Evolutionary conservation across 1,284 basidiomycete genomes (phyloP), one percentile per base, ranked within the genome.

Genomic region (Tilletia setariae): DNA sequence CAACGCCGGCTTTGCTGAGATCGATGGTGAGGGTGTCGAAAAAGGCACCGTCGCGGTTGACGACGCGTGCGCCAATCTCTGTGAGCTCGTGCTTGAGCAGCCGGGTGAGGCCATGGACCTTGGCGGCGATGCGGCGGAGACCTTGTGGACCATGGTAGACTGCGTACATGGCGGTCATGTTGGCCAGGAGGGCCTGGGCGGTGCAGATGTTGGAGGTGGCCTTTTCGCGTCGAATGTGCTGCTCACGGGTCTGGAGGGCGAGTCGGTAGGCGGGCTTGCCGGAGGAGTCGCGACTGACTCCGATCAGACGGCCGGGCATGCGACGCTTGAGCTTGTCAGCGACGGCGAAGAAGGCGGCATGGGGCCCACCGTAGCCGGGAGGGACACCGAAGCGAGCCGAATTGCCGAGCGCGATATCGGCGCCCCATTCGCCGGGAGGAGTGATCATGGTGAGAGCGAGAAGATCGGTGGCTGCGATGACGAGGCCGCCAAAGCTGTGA

Each of bases 371-470:
- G 70, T 79, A 83, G 32, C 83, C 84, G 35, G 84, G 80, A n/a
- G 83, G 82, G 2, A 84, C 84, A 68, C 95, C 95, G 79, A 98
- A 98, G 51, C 95, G 89, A 56, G 91, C 94, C 44, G 93, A 92
- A 83, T 95, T 98, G 51, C 95, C 95, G 66, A 95, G 86, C 2
- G 94, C 94, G 74, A 98, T 90, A 83, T 98, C 95, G 43, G 94
- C 94, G 63, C 95, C 95, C 93, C 95, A 98, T 86, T 98, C 95
- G 68, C 95, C 95, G 13, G 95, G 95, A 28, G 95, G 93, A 81
- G 92, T 93, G 76, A 98, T 87, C 87, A 94, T 88, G 8, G 94
- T 94, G 79, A 98, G 86, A 1, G 95, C 93, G 35, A 98, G 86
- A 64, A 98, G 87, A 84, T 98, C 95, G 15, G 93, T 93, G 13